A percentile compares a stretch with the other conserved stretches of the same genome.
Conservation (phyloP, 1,284 basidiomycete species). For the Austropuccinia psidii region DNA sequence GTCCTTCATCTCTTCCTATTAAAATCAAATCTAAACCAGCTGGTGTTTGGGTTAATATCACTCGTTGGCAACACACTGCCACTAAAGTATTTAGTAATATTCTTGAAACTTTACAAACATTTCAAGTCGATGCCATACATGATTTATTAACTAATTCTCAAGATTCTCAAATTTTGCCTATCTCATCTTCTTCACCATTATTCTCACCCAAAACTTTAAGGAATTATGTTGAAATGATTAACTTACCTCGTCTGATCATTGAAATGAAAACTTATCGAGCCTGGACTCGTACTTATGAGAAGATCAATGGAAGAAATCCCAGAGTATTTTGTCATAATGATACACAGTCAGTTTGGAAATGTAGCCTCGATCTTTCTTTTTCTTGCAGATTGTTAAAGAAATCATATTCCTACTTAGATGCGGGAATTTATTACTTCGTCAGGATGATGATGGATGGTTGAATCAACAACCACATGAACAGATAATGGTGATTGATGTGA, state of each 20-base stretch:
- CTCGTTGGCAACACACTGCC: slow-evolving; percentile 45
- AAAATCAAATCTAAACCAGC: slow-evolving; percentile 30
- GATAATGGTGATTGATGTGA: slow-evolving; percentile 32
- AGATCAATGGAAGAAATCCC: slow-evolving; percentile 27
- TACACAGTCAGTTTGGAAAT: slow-evolving; percentile 15
- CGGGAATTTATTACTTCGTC: slow-evolving; percentile 64
- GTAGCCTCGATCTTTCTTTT: not conserved
- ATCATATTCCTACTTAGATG: slow-evolving; percentile 49
- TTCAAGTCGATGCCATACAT: not conserved
- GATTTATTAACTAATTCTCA: too few relatives aligned
- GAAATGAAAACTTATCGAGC: slow-evolving; percentile 47
- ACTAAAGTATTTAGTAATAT: slow-evolving; percentile 47
- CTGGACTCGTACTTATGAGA: slow-evolving; percentile 45
- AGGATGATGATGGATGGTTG: not conserved
- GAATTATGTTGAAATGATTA: slow-evolving; percentile 43
- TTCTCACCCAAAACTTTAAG: not conserved
- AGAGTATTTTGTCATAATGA: slow-evolving; percentile 34
- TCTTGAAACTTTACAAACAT: slow-evolving; percentile 39
- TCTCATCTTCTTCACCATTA: not conserved
- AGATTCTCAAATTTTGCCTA: too few relatives aligned
- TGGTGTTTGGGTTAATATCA: slow-evolving; percentile 45
- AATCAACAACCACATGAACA: slow-evolving; percentile 24
- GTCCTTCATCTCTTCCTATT: slow-evolving; percentile 16
- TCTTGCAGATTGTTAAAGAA: not conserved
- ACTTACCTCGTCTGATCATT: slow-evolving; percentile 44